These are phyloP conservation scores for Rhododendron griersonianum DNA, from an alignment of 148 eudicot species.

Conservation along the genomic window DNA sequence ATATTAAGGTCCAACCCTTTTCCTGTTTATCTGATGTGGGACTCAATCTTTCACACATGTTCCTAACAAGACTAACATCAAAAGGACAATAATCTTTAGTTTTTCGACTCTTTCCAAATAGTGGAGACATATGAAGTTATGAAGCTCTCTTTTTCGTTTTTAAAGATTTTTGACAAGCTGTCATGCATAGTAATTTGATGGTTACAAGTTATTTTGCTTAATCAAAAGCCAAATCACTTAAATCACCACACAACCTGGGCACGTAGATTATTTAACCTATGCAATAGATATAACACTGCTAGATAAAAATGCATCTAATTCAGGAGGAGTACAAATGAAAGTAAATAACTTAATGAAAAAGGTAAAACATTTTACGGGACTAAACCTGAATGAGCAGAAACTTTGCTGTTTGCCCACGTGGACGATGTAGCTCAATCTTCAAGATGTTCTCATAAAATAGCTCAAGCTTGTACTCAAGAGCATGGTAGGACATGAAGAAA, in stretches of 20 bases:
- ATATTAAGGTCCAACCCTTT: too few relatives aligned
- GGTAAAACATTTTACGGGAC: not conserved
- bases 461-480: constrained; percentile 18
- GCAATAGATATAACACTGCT: not conserved
- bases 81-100: not conserved
- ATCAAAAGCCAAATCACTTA: not conserved
- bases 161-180: not conserved
- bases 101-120: not conserved
- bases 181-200: not conserved
- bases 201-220: not conserved
- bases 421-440: constrained; percentile 47
- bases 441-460: constrained; percentile 51
- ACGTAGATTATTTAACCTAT: not conserved
- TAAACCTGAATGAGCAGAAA: constrained; percentile 58
- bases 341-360: not conserved
- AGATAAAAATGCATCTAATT: not conserved
- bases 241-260: not conserved
- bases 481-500: constrained; percentile 4
- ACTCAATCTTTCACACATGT: too few relatives aligned
- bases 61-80: not conserved
- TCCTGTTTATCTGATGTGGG: too few relatives aligned
- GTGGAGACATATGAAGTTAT: not conserved
- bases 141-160: not conserved
- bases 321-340: not conserved
- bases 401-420: constrained; percentile 22